Conservation (phyloP, 495 filamentous ascomycete genomes). For the Lepidopterella palustris region DNA sequence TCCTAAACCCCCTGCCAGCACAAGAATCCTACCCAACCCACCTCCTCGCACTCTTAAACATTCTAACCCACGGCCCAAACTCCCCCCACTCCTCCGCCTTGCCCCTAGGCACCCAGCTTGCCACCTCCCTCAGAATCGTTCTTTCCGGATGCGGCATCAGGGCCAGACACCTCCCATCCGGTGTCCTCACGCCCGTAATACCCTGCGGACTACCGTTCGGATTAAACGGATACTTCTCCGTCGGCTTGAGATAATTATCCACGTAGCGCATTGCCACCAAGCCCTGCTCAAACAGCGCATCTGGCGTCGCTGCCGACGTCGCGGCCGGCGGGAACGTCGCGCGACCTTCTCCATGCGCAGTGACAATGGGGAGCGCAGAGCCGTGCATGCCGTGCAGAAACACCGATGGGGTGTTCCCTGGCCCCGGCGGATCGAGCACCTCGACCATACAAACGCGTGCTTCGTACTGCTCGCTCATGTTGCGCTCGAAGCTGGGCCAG, state of each 20-base stretch:
- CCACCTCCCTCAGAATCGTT: constrained; percentile 77
- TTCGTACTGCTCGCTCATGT: constrained; percentile 88
- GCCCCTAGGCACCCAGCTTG: constrained; percentile 62
- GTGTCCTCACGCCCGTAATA: constrained; percentile 73
- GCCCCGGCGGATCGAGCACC: constrained; percentile 51
- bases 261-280: constrained; percentile 73
- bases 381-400: constrained; percentile 91
- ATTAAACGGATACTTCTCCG: constrained; percentile 83
- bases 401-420: constrained; percentile 55
- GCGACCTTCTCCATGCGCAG: constrained; percentile 88
- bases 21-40: constrained; percentile 63
- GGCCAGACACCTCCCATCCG: constrained; percentile 78
- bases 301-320: constrained; percentile 39
- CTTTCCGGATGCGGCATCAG: constrained; percentile 97
- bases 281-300: constrained; percentile 53
- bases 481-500: constrained; percentile 87
- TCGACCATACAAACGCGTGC: constrained; percentile 84
- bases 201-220: constrained; percentile 87
- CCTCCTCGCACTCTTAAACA: constrained; percentile 50
- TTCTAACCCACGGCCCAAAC: constrained; percentile 71
- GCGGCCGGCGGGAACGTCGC: constrained; percentile 58
- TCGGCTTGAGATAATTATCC: constrained; percentile 67
- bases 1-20: no score
- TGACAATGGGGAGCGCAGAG: constrained; percentile 74
- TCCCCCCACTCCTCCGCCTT: constrained; percentile 70